phyloP scores from a whole-genome alignment of 2,329 filamentous ascomycete genomes.

The Teratosphaeria viscida region DNA sequence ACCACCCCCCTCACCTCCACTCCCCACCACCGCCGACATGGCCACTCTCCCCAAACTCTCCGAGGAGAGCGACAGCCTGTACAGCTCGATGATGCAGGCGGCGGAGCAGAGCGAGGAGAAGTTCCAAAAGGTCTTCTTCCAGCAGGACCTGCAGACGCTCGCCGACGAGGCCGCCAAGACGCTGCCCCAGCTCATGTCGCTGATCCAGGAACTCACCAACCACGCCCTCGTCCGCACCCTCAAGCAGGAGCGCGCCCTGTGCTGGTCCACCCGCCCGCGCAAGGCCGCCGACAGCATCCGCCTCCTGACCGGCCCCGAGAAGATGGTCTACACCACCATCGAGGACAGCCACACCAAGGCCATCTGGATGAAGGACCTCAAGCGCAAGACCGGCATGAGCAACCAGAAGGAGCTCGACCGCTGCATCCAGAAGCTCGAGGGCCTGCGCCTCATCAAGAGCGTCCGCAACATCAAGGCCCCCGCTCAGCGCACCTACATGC shows the following conservation, averaged over 20 bases:
- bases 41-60: slow-evolving; percentile 11
- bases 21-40: slow-evolving; percentile 6
- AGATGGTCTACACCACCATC: slow-evolving; percentile 78
- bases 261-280: slow-evolving; percentile 19
- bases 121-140: slow-evolving; percentile 22
- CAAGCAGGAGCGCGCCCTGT: slow-evolving; percentile 17
- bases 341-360: slow-evolving; percentile 76
- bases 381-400: slow-evolving; percentile 61
- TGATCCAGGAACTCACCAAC: slow-evolving; percentile 23
- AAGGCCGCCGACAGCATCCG: slow-evolving; percentile 25
- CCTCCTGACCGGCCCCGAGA: slow-evolving; percentile 55
- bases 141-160: slow-evolving; percentile 12
- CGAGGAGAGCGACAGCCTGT: slow-evolving; percentile 19
- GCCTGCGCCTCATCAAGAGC: slow-evolving; percentile 70
- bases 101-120: slow-evolving; percentile 17
- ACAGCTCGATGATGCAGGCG: slow-evolving; percentile 12
- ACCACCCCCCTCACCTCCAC: slow-evolving; percentile 4
- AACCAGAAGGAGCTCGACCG: slow-evolving; percentile 49
- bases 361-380: slow-evolving; percentile 83
- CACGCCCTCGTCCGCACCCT: slow-evolving; percentile 23
- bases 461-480: slow-evolving; percentile 89
- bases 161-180: slow-evolving; percentile 1
- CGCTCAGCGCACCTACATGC: slow-evolving; percentile 92
- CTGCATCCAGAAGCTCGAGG: slow-evolving; percentile 72
- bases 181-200: slow-evolving; percentile 16